Percentiles rank a stretch among this genome's conserved stretches.
Evolutionary conservation across 192 early-diverging fungal species (phyloP).

Genomic region (Physocladia obscura): DNA sequence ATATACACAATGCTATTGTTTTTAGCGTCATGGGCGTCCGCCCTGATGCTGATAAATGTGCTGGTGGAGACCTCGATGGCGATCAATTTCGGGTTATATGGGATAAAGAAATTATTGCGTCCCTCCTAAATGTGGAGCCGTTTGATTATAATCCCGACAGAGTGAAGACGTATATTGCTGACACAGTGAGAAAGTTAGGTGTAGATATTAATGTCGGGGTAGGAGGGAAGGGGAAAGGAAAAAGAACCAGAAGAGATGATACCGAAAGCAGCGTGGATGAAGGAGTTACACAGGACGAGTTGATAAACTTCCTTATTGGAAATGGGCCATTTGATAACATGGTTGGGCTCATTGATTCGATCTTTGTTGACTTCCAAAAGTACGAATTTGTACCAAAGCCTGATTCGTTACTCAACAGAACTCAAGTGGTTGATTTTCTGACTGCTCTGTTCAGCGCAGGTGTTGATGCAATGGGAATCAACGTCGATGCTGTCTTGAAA

Average conservation of each 20-base stretch:
- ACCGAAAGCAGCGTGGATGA: too few relatives aligned
- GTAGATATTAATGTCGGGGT: neutral
- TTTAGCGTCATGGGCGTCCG: conserved; percentile 14
- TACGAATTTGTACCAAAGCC: neutral
- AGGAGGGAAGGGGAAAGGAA: neutral
- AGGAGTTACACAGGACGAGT: neutral
- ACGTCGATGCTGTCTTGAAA: conserved; percentile 12
- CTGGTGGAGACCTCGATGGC: conserved; percentile 36
- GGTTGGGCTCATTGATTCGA: neutral
- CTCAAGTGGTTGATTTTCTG: conserved; percentile 8
- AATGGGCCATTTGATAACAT: neutral
- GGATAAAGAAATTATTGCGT: conserved; percentile 20
- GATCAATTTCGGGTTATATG: conserved; percentile 32
- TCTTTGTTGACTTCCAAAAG: conserved; percentile 20
- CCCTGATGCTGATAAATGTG: conserved; percentile 18
- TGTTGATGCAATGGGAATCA: conserved; percentile 12
- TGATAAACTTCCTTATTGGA: conserved; percentile 17
- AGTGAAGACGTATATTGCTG: neutral
- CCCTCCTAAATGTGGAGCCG: neutral
- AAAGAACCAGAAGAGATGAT: neutral
- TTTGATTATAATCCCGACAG: conserved; percentile 24
- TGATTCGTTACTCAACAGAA: neutral
- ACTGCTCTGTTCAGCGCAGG: conserved; percentile 24
- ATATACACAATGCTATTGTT: conserved; percentile 20
- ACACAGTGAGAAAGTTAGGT: conserved; percentile 9